Evolutionary conservation across 371 early-diverging fungal genomes (phyloP).

Genomic region (Mortierella sp.): DNA sequence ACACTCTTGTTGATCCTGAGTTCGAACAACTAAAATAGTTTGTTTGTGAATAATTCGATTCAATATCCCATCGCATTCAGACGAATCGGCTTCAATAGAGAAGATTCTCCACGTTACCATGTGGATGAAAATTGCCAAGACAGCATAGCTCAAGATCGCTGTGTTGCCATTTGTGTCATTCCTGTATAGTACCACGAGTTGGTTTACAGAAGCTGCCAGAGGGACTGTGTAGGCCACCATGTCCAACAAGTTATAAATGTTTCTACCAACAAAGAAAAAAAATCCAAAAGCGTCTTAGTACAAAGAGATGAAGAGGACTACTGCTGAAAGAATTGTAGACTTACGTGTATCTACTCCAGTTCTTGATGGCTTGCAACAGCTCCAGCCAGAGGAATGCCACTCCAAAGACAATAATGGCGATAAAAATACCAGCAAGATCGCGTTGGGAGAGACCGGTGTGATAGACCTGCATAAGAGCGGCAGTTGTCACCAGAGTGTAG

Average conservation of each 20-base stretch:
- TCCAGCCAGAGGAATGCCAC: conserved; percentile 24
- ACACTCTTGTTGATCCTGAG: conserved; percentile 24
- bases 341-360: conserved; percentile 5
- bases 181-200: not conserved
- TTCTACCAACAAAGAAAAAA: not conserved
- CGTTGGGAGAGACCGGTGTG: too few species aligned
- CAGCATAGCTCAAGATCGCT: conserved; percentile 9
- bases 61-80: too few species aligned
- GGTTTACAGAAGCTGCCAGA: conserved; percentile 1
- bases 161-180: not conserved
- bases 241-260: conserved; percentile 15
- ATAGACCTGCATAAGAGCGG: conserved; percentile 28
- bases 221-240: conserved; percentile 11
- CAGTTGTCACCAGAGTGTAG: conserved; percentile 12
- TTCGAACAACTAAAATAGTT: conserved; percentile 26
- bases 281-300: too few species aligned
- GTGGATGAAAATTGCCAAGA: conserved; percentile 16
- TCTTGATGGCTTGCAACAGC: conserved; percentile 18
- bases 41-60: too few species aligned
- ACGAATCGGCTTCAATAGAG: too few species aligned
- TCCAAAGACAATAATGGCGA: conserved; percentile 15
- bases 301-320: too few species aligned
- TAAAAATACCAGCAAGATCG: not conserved
- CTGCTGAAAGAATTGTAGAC: too few species aligned
- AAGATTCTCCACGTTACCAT: conserved; percentile 1